Conservation (phyloP, 2,329 filamentous ascomycete species). For the Xylariaceae sp. region DNA sequence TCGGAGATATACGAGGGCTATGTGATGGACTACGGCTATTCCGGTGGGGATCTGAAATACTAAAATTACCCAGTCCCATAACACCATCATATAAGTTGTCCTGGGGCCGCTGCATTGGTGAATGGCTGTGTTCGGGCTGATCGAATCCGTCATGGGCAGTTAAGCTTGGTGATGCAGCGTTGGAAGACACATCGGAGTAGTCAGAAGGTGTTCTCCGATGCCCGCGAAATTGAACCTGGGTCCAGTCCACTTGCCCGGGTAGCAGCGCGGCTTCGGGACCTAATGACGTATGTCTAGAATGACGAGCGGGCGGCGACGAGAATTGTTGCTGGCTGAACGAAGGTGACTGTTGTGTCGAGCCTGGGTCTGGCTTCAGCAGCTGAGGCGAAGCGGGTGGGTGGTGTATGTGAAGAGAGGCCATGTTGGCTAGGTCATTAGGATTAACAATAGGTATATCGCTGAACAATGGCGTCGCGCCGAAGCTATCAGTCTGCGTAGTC, state of each 20-base stretch:
- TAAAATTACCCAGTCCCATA: slow-evolving; percentile 74
- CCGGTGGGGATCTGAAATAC: slow-evolving; percentile 64
- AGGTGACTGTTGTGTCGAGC: slow-evolving; percentile 54
- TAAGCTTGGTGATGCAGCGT: slow-evolving; percentile 77
- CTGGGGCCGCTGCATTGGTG: slow-evolving; percentile 72
- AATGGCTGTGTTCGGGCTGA: slow-evolving; percentile 63
- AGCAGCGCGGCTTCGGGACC: slow-evolving; percentile 56
- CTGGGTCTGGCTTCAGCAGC: slow-evolving; percentile 48
- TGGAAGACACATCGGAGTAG: slow-evolving; percentile 84
- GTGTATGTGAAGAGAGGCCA: slow-evolving; percentile 53
- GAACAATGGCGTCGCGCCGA: slow-evolving; percentile 57
- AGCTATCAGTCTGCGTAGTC: slow-evolving; percentile 51
- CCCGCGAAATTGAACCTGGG: slow-evolving; percentile 62
- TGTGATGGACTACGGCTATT: slow-evolving; percentile 78
- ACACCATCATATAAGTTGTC: slow-evolving; percentile 76
- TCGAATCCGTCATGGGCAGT: slow-evolving; percentile 77
- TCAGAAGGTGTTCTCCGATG: slow-evolving; percentile 87
- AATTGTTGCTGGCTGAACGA: slow-evolving; percentile 55
- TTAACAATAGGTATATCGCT: slow-evolving; percentile 46
- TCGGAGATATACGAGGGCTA: slow-evolving; percentile 62
- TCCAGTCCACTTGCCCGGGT: slow-evolving; percentile 53
- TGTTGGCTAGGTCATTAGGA: slow-evolving; percentile 47
- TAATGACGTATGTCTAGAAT: slow-evolving; percentile 55
- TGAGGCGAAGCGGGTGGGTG: slow-evolving; percentile 55
- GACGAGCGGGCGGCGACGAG: slow-evolving; percentile 43